Evolutionary conservation across 2,329 filamentous ascomycete species (phyloP), one percentile per base, ranked within the genome.

Genomic region (Monosporascus sp.): DNA sequence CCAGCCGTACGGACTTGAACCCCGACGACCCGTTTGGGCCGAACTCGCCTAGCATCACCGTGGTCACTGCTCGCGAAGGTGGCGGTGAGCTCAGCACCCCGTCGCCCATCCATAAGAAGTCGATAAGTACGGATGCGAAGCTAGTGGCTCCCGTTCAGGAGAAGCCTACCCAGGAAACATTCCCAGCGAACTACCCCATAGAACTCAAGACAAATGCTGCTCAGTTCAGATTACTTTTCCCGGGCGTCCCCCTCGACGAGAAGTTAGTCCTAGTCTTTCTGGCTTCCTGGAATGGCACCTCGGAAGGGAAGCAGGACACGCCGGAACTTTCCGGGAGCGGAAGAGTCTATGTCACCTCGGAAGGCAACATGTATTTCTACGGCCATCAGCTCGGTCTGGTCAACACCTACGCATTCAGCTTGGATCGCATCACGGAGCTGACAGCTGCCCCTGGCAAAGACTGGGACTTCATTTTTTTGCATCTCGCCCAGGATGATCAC

Each of bases 321-420:
- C 72, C 73, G 17, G 69, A 66, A 56, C 90, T 97, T 60, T 72
- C 77, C 22, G 80, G 80, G 19, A 81, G 81, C 52, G 81, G 94
- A 1, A 84, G 94, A 51, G 85, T 96, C 24, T 99, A 95, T 68
- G 86, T 96, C 55, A 97, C 93, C 1, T 80, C 87, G 0, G 85
- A 87, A 31, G 43, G 43, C 57, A 88, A 92, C 59, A 85, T 99
- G 68, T 97, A 96, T 70, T 97, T 99, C 67, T 99, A 97, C 72
- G 95, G 92, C 63, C 89, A 97, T 65, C 89, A 97, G 66, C 85
- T 97, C 68, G 94, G 94, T 6, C 79, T 99, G 6, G 88, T 97
- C 1, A 79, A 96, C 37, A 89, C 93, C 1, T 93, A 91, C 49
- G 83, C 83, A 17, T 83, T 95, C 49, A 84, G 80, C 52, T 77